A percentile compares a stretch with the other conserved stretches of the same genome.
phyloP scores from a whole-genome alignment of 108 stramenopile genomes.

The Nitzschia sp. region DNA sequence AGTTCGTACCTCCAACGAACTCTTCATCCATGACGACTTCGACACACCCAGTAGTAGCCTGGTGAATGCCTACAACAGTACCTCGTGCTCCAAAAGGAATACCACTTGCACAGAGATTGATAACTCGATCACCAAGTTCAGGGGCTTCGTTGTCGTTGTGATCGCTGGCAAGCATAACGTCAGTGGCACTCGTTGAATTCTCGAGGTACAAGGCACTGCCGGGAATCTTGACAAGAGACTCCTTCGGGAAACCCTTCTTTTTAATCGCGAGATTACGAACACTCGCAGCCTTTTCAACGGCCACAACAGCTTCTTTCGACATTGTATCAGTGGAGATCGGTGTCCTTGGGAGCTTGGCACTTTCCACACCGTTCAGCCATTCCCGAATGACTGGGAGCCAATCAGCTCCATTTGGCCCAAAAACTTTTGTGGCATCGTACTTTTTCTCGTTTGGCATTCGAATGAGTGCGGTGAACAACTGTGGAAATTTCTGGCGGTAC shows the following conservation, averaged over 20 bases:
- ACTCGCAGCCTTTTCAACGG: conserved; percentile 92
- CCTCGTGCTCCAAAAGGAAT: conserved; percentile 97
- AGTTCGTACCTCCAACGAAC: conserved; percentile 92
- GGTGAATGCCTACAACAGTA: conserved; percentile 95
- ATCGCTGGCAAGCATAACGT: conserved; percentile 74
- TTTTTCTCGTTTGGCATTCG: conserved; percentile 79
- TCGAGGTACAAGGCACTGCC: conserved; percentile 75
- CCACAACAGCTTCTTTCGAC: conserved; percentile 85
- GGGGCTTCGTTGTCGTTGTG: conserved; percentile 77
- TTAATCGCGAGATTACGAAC: conserved; percentile 70
- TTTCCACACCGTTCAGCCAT: conserved; percentile 89
- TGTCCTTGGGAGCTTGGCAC: conserved; percentile 85
- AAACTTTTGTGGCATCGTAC: conserved; percentile 81
- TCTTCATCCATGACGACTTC: conserved; percentile 99
- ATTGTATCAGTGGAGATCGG: conserved; percentile 90
- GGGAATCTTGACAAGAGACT: conserved; percentile 81
- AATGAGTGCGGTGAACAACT: conserved; percentile 76
- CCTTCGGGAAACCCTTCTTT: conserved; percentile 76
- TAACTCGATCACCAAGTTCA: conserved; percentile 90
- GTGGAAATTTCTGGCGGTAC: conserved; percentile 90
- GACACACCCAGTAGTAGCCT: conserved; percentile 88
- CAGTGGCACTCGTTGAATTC: conserved; percentile 72
- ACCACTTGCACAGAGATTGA: conserved; percentile 87
- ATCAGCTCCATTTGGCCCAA: conserved; percentile 76
- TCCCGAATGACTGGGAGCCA: conserved; percentile 65